These are phyloP conservation scores for Asterochloris erici DNA, from an alignment of 139 green algal species.

Conservation along the genomic window DNA sequence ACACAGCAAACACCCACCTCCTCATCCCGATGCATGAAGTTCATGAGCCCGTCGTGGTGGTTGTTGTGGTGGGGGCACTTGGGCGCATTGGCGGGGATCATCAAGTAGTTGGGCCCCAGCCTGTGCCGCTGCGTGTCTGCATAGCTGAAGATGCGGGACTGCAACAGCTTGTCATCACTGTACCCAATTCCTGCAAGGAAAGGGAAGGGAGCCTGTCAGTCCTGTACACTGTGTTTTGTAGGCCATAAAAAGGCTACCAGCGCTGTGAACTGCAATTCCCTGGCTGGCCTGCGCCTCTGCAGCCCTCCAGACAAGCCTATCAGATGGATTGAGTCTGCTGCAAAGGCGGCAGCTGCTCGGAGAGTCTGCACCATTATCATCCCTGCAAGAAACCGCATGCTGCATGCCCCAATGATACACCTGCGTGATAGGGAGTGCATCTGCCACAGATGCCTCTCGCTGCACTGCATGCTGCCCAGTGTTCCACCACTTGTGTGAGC, in stretches of 20 bases:
- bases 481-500: background rate
- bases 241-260: too few species aligned
- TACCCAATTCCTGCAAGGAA: conserved; percentile 72
- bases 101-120: conserved; percentile 95
- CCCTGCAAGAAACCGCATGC: too few species aligned
- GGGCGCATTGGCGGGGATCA: conserved; percentile 86
- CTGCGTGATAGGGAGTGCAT: too few species aligned
- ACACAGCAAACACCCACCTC: conserved; percentile 45
- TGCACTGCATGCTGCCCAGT: background rate
- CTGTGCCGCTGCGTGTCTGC: conserved; percentile 88
- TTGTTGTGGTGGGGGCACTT: conserved; percentile 89
- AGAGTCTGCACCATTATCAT: too few species aligned
- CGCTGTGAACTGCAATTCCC: too few species aligned
- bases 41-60: conserved; percentile 97
- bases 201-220: too few species aligned
- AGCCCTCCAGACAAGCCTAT: too few species aligned
- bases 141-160: conserved; percentile 85
- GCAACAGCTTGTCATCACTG: conserved; percentile 95
- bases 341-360: too few species aligned
- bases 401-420: too few species aligned
- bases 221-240: too few species aligned
- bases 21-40: conserved; percentile 90
- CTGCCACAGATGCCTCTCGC: background rate
- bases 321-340: too few species aligned
- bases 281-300: too few species aligned